These are phyloP conservation scores for Cryphonectria japonica DNA, from an alignment of 2,329 filamentous ascomycete genomes.

Conservation along the genomic window DNA sequence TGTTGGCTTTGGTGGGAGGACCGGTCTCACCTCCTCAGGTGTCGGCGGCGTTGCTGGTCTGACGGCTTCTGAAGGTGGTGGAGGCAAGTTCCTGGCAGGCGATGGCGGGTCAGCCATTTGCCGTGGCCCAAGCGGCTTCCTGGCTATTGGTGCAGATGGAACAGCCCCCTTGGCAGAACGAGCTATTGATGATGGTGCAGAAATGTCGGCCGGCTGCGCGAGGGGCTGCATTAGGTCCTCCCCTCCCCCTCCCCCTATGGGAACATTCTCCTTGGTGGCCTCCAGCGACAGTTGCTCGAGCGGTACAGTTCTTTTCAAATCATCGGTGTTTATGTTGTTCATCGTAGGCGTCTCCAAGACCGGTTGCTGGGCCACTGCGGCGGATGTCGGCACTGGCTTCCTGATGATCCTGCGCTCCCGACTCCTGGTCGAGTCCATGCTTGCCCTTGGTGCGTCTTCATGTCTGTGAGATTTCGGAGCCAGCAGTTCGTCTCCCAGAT, in stretches of 20 bases:
- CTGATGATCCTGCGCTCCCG: slow-evolving; percentile 46
- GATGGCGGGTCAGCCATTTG: slow-evolving; percentile 20
- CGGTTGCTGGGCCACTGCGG: slow-evolving; percentile 28
- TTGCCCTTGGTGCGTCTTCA: slow-evolving; percentile 45
- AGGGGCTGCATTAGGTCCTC: background rate
- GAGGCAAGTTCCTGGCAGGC: slow-evolving; percentile 13
- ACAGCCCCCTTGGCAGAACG: slow-evolving; percentile 5
- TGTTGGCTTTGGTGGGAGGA: slow-evolving; percentile 11
- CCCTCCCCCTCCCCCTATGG: slow-evolving; percentile 25
- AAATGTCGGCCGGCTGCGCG: slow-evolving; percentile 1
- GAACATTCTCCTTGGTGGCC: slow-evolving; percentile 30
- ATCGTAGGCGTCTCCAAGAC: background rate
- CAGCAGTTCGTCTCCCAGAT: slow-evolving; percentile 57
- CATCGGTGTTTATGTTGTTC: background rate
- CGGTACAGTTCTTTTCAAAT: slow-evolving; percentile 7
- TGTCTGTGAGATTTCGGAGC: slow-evolving; percentile 34
- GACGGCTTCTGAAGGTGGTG: slow-evolving; percentile 2
- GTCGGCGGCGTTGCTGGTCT: slow-evolving; percentile 13
- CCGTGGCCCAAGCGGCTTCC: slow-evolving; percentile 31
- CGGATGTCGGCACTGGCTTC: slow-evolving; percentile 53
- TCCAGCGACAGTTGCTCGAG: slow-evolving; percentile 3
- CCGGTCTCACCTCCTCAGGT: background rate
- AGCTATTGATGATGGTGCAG: slow-evolving; percentile 10
- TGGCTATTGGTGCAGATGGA: slow-evolving; percentile 9
- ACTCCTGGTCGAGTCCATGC: slow-evolving; percentile 47